Evolutionary conservation across 495 filamentous ascomycete genomes (phyloP).

Genomic region (Cercophora samala): DNA sequence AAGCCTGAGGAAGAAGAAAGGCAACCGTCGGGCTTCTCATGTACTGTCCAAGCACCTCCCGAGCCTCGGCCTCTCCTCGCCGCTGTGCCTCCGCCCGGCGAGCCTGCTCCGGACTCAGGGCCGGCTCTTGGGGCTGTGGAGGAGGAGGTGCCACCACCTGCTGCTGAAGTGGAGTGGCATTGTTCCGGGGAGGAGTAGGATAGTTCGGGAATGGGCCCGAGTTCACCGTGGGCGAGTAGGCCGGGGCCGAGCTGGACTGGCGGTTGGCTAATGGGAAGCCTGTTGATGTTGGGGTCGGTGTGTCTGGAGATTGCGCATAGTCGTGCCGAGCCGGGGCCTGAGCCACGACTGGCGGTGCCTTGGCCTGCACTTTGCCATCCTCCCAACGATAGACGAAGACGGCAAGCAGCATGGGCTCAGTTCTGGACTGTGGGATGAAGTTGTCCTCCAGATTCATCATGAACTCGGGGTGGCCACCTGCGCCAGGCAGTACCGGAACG

Average conservation of each 20-base stretch:
- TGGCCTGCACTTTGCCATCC: slow-evolving; percentile 40
- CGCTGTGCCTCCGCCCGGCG: slow-evolving; percentile 43
- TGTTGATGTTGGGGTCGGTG: slow-evolving; percentile 26
- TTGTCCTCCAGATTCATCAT: slow-evolving; percentile 73
- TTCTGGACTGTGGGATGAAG: slow-evolving; percentile 59
- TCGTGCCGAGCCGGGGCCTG: slow-evolving; percentile 4
- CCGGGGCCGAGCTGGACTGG: slow-evolving; percentile 42
- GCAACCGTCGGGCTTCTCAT: slow-evolving; percentile 59
- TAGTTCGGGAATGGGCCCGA: slow-evolving; percentile 39
- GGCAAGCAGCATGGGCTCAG: slow-evolving; percentile 69
- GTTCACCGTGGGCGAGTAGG: slow-evolving; percentile 49
- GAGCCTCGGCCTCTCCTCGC: slow-evolving; percentile 49
- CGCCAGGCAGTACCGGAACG: slow-evolving; percentile 66
- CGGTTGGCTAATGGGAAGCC: slow-evolving; percentile 25
- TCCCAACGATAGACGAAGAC: slow-evolving; percentile 66
- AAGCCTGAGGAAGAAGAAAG: slow-evolving; percentile 65
- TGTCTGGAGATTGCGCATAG: slow-evolving; percentile 26
- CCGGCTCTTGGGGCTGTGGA: slow-evolving; percentile 28
- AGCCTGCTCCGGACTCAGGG: slow-evolving; percentile 11
- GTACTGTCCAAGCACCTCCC: slow-evolving; percentile 57
- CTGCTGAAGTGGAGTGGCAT: slow-evolving; percentile 34
- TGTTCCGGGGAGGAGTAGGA: slow-evolving; percentile 29
- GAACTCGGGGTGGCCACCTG: slow-evolving; percentile 61
- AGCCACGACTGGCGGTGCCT: slow-evolving; percentile 12
- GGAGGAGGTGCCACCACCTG: slow-evolving; percentile 24